Evolutionary conservation across 2,329 filamentous ascomycete species (phyloP).

Genomic region (Metarhizium humberi): DNA sequence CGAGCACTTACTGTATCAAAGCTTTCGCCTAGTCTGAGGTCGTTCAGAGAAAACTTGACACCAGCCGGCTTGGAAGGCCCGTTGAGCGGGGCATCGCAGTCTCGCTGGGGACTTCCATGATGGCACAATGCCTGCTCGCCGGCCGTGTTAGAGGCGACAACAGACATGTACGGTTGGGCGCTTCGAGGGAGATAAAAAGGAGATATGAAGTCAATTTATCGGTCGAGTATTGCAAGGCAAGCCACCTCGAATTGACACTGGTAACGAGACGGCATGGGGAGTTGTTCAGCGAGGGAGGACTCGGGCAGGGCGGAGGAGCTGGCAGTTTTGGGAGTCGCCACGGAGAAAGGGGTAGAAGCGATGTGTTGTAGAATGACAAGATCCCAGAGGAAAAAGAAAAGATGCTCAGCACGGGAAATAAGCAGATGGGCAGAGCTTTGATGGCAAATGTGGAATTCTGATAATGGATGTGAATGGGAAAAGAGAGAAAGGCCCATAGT

Average conservation of each 20-base stretch:
- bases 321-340: too few species aligned
- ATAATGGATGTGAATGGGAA: not conserved
- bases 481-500: not conserved
- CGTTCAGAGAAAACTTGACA: constrained; percentile 5
- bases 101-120: constrained; percentile 1
- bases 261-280: not conserved
- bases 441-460: not conserved
- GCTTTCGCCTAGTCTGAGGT: constrained; percentile 6
- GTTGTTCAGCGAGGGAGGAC: too few species aligned
- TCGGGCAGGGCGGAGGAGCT: too few species aligned
- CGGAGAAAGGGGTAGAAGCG: too few species aligned
- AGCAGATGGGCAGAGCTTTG: too few species aligned
- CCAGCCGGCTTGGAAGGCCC: not conserved
- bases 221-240: not conserved
- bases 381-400: not conserved
- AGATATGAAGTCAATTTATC: not conserved
- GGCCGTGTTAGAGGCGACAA: constrained; percentile 3
- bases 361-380: not conserved
- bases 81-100: constrained; percentile 1
- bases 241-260: not conserved
- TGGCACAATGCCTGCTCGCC: not conserved
- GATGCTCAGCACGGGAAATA: not conserved
- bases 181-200: not conserved
- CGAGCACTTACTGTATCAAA: constrained; percentile 7
- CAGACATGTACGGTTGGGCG: constrained; percentile 5